Evolutionary conservation across 2,329 filamentous ascomycete genomes (phyloP), one percentile per base, ranked within the genome.

Genomic region (Annulohypoxylon truncatum): DNA sequence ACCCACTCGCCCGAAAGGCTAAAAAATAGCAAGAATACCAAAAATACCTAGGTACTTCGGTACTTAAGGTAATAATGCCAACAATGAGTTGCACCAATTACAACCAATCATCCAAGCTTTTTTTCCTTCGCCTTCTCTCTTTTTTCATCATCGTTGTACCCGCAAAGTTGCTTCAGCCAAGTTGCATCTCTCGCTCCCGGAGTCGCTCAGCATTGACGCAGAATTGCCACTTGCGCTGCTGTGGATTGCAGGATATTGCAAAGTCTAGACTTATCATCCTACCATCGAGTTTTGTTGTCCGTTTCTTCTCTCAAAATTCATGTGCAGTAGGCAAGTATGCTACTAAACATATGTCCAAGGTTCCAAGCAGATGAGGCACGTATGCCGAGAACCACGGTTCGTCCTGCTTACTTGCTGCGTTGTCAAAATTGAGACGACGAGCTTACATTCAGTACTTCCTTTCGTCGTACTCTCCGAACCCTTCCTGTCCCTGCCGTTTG

Each of bases 341-440:
- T 58, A 63, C 53, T 53, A 50, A 54, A 50, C 54, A 20, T 15
- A 52, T 24, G 38, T 67, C 24, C 7, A 20, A 42, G 38, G 38
- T 42, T 48, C 62, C 58, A 66, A 42, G 29, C 20, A 66, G 38
- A 60, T 35, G 58, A 58, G 33, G 40, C 22, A 48, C 48, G 44
- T 53, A 59, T 56, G 54, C 61, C 58, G 58, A 68, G 61, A 68
- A 61, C 62, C 62, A 68, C 62, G 59, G 64, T 66, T 69, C 63
- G 46, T 59, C 10, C 42, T 51, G 51, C 52, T 56, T 69, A 46
- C 56, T 62, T 67, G 57, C 64, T 67, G 64, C 58, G 67, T 69
- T 69, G 63, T 60, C 66, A 58, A 66, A 46, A 20, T 40, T 51
- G 38, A 62, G 50, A 60, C 44, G 58, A 60, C 44, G 58, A 35